These are phyloP conservation scores for Paramyrothecium sp. DNA, from an alignment of 2,329 filamentous ascomycete species.

Conservation along the genomic window DNA sequence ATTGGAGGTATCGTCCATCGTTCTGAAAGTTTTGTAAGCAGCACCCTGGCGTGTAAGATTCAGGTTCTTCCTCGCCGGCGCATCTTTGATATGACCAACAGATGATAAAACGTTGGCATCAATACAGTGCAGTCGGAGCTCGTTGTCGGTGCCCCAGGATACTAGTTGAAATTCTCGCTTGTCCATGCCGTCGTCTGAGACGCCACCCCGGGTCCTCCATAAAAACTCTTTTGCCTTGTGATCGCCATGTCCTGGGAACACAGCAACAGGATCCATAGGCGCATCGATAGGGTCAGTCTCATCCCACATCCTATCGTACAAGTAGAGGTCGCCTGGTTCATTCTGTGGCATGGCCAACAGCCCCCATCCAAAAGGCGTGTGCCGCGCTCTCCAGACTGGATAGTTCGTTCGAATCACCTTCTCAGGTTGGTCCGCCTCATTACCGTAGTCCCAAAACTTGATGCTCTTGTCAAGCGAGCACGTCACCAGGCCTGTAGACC, in stretches of 20 bases:
- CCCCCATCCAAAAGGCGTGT: constrained; percentile 86
- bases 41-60: constrained; percentile 81
- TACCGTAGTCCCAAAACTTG: constrained; percentile 83
- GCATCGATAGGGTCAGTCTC: constrained; percentile 42
- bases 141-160: constrained; percentile 86
- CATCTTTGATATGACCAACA: constrained; percentile 73
- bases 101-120: constrained; percentile 61
- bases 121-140: constrained; percentile 75
- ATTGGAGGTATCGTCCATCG: constrained; percentile 59
- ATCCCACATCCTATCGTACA: constrained; percentile 68
- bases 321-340: constrained; percentile 78
- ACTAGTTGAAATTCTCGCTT: constrained; percentile 89
- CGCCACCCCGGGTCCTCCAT: constrained; percentile 75
- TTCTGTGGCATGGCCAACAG: constrained; percentile 90
- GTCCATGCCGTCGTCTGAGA: constrained; percentile 68
- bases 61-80: constrained; percentile 60
- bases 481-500: constrained; percentile 71
- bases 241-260: constrained; percentile 61
- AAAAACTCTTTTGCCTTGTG: constrained; percentile 86
- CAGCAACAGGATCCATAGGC: constrained; percentile 47
- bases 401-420: constrained; percentile 79
- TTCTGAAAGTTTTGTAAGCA: constrained; percentile 79
- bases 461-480: constrained; percentile 91
- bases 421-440: constrained; percentile 63
- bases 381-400: constrained; percentile 86